Conservation (phyloP, 1,139 yeast genomes). For the Candida tropicalis region DNA sequence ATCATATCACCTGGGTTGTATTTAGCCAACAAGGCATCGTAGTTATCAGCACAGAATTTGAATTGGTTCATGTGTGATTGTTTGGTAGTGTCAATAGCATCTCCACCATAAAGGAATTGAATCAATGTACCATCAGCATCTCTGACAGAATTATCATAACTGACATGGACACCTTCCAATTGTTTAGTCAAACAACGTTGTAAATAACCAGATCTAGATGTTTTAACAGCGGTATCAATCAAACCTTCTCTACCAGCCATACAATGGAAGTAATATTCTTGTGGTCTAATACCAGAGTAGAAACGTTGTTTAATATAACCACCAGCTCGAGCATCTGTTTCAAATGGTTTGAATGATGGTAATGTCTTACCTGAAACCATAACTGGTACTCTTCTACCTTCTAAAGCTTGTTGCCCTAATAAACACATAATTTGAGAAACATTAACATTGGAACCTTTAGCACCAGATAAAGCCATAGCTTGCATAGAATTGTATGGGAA, state of each 20-base stretch:
- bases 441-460: conserved; percentile 97
- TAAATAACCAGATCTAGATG: conserved; percentile 97
- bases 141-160: conserved; percentile 94
- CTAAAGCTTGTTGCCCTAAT: conserved; percentile 98
- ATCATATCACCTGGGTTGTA: conserved; percentile 82
- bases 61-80: conserved; percentile 95
- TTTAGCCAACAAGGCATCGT: conserved; percentile 80
- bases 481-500: conserved; percentile 98
- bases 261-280: conserved; percentile 99
- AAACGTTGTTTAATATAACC: conserved; percentile 97
- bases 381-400: conserved; percentile 98
- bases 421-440: conserved; percentile 99
- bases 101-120: conserved; percentile 98
- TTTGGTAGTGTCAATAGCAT: conserved; percentile 89
- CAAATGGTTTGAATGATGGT: conserved; percentile 95
- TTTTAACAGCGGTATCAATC: conserved; percentile 98
- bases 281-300: conserved; percentile 98
- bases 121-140: conserved; percentile 93
- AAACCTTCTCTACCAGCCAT: conserved; percentile 99
- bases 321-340: conserved; percentile 97
- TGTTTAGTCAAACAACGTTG: conserved; percentile 99
- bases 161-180: conserved; percentile 93
- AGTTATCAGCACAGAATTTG: conserved; percentile 89
- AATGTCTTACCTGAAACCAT: conserved; percentile 98
- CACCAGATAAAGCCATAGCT: conserved; percentile 98